A percentile compares a stretch with the other conserved stretches of the same genome.
Evolutionary conservation across 495 filamentous ascomycete species (phyloP).

Genomic region (Zalerion maritima): DNA sequence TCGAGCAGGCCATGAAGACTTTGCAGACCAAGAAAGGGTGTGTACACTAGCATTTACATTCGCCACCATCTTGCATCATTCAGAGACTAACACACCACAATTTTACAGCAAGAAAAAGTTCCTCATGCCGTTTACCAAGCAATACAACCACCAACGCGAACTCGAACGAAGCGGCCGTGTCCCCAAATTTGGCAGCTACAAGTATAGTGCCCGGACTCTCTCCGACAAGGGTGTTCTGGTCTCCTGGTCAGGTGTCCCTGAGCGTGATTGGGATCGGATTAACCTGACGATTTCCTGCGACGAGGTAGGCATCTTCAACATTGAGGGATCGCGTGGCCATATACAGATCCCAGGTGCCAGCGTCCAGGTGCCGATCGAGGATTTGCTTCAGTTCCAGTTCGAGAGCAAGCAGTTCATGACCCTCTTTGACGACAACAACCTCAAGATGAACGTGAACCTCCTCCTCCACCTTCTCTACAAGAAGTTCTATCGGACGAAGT

Average conservation of each 20-base stretch:
- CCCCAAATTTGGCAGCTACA: slow-evolving; percentile 94
- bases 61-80: not conserved
- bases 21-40: slow-evolving; percentile 90
- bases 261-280: slow-evolving; percentile 80
- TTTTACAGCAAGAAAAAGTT: slow-evolving; percentile 62
- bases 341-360: slow-evolving; percentile 95
- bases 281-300: slow-evolving; percentile 90
- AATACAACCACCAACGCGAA: slow-evolving; percentile 96
- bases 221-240: slow-evolving; percentile 90
- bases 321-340: slow-evolving; percentile 82
- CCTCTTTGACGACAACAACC: slow-evolving; percentile 75
- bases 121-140: slow-evolving; percentile 92
- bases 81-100: slow-evolving; percentile 4
- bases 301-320: slow-evolving; percentile 82
- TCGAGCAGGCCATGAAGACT: slow-evolving; percentile 98
- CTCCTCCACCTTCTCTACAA: slow-evolving; percentile 91
- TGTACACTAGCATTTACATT: slow-evolving; percentile 8
- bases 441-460: slow-evolving; percentile 87
- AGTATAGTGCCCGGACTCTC: slow-evolving; percentile 80
- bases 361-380: slow-evolving; percentile 79
- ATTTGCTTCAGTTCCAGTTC: slow-evolving; percentile 91
- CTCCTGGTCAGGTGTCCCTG: slow-evolving; percentile 67
- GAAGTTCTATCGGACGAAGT: slow-evolving; percentile 86
- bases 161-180: slow-evolving; percentile 79
- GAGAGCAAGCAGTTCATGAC: slow-evolving; percentile 90